Evolutionary conservation across 768 basidiomycete genomes (phyloP).

Genomic region (Boletales sp.): DNA sequence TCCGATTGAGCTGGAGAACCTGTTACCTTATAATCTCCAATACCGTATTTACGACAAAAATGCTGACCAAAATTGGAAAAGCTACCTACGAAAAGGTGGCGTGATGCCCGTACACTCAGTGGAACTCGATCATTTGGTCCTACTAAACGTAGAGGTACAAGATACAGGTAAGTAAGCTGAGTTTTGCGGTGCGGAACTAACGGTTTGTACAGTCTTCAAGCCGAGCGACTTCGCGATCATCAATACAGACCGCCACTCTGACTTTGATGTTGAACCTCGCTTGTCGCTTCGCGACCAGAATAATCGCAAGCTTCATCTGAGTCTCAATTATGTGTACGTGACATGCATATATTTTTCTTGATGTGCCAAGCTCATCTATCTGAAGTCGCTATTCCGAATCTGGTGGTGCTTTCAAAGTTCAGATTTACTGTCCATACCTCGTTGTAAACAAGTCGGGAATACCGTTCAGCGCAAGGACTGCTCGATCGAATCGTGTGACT

Average conservation of each 20-base stretch:
- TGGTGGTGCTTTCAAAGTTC: conserved; percentile 94
- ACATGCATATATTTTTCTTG: not conserved
- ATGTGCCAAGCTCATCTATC: conserved; percentile 5
- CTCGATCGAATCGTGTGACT: conserved; percentile 57
- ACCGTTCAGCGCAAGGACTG: conserved; percentile 70
- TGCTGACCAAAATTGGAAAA: conserved; percentile 89
- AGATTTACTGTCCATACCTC: conserved; percentile 88
- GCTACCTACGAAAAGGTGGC: conserved; percentile 89
- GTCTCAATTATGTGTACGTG: conserved; percentile 85
- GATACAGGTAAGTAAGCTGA: conserved; percentile 65
- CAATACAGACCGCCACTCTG: conserved; percentile 87
- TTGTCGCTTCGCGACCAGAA: conserved; percentile 69
- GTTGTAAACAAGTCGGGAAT: conserved; percentile 90
- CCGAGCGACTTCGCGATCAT: conserved; percentile 98
- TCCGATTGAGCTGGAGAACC: conserved; percentile 92
- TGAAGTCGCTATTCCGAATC: conserved; percentile 76
- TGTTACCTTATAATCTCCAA: conserved; percentile 89
- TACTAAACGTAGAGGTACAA: conserved; percentile 87
- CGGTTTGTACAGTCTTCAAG: conserved; percentile 61
- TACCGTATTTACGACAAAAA: conserved; percentile 98
- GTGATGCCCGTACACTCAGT: conserved; percentile 96
- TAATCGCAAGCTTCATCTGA: conserved; percentile 75
- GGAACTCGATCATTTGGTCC: conserved; percentile 82
- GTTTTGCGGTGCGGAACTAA: conserved; percentile 1
- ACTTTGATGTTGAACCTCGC: conserved; percentile 76